phyloP scores from a whole-genome alignment of 805 yeast genomes.

The Maudiozyma pseudohumilis region DNA sequence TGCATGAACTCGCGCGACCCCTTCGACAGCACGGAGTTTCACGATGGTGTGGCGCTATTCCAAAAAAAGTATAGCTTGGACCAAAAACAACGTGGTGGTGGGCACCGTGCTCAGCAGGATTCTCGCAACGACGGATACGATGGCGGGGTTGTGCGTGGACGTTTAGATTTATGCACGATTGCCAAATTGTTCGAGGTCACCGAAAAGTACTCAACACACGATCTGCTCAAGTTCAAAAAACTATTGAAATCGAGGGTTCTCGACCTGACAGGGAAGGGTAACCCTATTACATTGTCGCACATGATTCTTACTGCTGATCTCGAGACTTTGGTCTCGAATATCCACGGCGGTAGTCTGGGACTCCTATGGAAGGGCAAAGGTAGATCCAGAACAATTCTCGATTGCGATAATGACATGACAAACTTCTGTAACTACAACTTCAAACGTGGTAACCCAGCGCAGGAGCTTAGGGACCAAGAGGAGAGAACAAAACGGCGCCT shows the following conservation, averaged over 20 bases:
- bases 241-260: constrained; percentile 67
- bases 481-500: neutral
- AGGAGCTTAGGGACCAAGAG: constrained; percentile 10
- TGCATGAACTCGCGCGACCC: constrained; percentile 70
- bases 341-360: constrained; percentile 28
- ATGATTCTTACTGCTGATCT: constrained; percentile 34
- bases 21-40: constrained; percentile 60
- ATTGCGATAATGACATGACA: constrained; percentile 5
- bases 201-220: constrained; percentile 34
- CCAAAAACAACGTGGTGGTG: constrained; percentile 35
- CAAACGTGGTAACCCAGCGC: constrained; percentile 21
- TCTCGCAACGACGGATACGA: too few species aligned
- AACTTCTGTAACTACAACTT: constrained; percentile 15
- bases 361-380: constrained; percentile 47
- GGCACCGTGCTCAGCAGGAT: too few species aligned
- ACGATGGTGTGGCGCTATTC: constrained; percentile 58
- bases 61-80: constrained; percentile 59
- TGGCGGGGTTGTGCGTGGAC: neutral
- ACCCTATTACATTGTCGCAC: constrained; percentile 27
- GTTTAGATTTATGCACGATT: constrained; percentile 47
- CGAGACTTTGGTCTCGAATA: constrained; percentile 23
- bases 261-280: constrained; percentile 41
- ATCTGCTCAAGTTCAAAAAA: constrained; percentile 44
- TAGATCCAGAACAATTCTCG: constrained; percentile 25
- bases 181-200: constrained; percentile 40